phyloP scores from a whole-genome alignment of 331 rosid genomes.

The Pyrus hybrid region DNA sequence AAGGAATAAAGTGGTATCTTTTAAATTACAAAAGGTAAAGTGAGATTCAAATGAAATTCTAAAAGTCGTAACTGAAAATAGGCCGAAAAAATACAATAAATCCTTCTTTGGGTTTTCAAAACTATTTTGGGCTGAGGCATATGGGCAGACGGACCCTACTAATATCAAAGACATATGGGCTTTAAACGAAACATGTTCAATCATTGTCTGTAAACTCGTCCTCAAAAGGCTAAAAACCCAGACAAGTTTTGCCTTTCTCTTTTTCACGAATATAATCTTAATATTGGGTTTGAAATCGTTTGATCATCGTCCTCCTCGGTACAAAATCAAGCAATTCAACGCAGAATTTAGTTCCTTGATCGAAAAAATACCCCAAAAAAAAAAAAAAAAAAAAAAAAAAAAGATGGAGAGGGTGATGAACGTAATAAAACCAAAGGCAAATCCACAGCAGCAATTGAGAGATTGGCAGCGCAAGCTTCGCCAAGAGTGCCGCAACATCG shows the following conservation, averaged over 20 bases:
- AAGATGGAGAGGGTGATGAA: constrained; percentile 33
- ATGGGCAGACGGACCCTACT: too few species aligned
- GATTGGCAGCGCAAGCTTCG: constrained; percentile 47
- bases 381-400: not conserved
- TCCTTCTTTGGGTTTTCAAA: too few species aligned
- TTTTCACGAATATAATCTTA: not conserved
- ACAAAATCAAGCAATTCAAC: not conserved
- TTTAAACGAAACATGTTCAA: too few species aligned
- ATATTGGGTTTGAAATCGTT: not conserved
- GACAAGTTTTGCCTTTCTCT: not conserved
- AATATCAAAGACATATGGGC: too few species aligned
- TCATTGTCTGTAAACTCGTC: too few species aligned
- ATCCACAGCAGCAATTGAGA: constrained; percentile 43
- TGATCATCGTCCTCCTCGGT: not conserved
- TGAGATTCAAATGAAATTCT: too few species aligned
- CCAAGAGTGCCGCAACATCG: constrained; percentile 44
- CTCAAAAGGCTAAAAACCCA: too few species aligned
- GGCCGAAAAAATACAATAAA: too few species aligned
- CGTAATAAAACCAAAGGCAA: constrained; percentile 30
- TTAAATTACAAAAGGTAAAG: too few species aligned
- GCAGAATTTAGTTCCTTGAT: not conserved
- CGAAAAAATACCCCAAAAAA: not conserved
- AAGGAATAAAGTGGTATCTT: too few species aligned
- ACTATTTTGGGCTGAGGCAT: too few species aligned
- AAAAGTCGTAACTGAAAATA: too few species aligned